A percentile compares a stretch with the other conserved stretches of the same genome.
Conservation (phyloP, 108 stramenopile genomes). For the Cyclotella sp. region DNA sequence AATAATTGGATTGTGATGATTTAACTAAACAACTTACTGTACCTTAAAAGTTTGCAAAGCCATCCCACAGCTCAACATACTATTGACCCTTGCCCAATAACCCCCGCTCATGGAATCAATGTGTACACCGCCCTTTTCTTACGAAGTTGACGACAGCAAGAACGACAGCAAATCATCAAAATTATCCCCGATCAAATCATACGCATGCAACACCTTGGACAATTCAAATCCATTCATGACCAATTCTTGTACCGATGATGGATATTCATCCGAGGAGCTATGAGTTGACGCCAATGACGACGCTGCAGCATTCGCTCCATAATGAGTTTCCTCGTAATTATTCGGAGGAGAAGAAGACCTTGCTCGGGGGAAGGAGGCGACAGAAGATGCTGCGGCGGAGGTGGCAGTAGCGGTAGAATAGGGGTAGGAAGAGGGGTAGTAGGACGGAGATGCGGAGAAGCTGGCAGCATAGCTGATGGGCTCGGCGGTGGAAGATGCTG, state of each 20-base stretch:
- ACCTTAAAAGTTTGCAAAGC: too few relatives aligned
- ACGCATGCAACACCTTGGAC: conserved; percentile 71
- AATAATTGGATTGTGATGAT: too few relatives aligned
- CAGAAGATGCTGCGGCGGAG: conserved; percentile 34
- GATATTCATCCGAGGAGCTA: conserved; percentile 69
- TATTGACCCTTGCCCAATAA: too few relatives aligned
- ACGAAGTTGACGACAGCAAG: conserved; percentile 48
- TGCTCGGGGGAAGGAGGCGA: conserved; percentile 28
- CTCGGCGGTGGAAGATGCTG: conserved; percentile 12
- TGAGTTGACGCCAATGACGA: conserved; percentile 5
- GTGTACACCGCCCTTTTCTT: not conserved
- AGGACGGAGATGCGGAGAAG: conserved; percentile 1
- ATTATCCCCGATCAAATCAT: conserved; percentile 84
- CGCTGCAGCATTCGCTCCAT: not conserved
- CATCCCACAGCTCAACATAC: too few relatives aligned
- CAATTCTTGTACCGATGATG: conserved; percentile 77
- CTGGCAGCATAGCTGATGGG: conserved; percentile 13
- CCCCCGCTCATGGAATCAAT: too few relatives aligned
- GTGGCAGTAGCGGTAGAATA: conserved; percentile 27
- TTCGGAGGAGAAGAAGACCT: conserved; percentile 25
- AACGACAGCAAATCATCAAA: conserved; percentile 83
- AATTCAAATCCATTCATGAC: conserved; percentile 89
- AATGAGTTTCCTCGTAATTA: not conserved
- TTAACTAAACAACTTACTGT: too few relatives aligned
- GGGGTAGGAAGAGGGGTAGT: conserved; percentile 19